Evolutionary conservation across 1,284 basidiomycete species (phyloP), one percentile per base, ranked within the genome.

Genomic region (Anthracocystis walkeri): DNA sequence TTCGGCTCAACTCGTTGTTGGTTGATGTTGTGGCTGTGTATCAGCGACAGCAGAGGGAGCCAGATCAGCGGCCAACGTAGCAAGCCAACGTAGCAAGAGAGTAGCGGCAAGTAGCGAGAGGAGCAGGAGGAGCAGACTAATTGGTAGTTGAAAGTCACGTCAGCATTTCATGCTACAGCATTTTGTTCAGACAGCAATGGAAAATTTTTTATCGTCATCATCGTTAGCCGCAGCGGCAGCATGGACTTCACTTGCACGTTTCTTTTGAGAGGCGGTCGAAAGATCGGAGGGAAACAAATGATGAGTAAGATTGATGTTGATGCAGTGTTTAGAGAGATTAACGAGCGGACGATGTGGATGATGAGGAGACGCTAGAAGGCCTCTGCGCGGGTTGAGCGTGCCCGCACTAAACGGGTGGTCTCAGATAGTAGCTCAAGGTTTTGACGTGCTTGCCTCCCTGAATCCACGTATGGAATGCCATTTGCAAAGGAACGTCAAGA

Each of bases 1-100:
- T 58, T 20, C 20, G 65, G 2, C 64, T 78, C 27, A 80, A 80
- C 44, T 71, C 66, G 25, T 49, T 80, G 7, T 62, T 80, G 10
- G 55, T 54, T 0, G 4, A 55, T 11, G 58, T 80, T 0, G 54
- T 80, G 12, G 58, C 45, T 0, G 38, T 20, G 18, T 52, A 59
- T 20, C 66, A 67, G 25, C 18, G 11, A 2, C 58, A 61, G 20
- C 63, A 65, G 31, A 1, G 2, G 7, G 27, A 54, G 20, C 49
- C 46, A 3, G 41, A 64, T 16, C 38, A 20, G 16, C 21, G 44
- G 14, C 44, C n/a, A n/a, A n/a, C n/a, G n/a, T n/a, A 44, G 55
- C n/a, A 25, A n/a, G n/a, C n/a, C n/a, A n/a, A n/a, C 35, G n/a
- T 55, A 41, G 40, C n/a, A 41, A 18, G 38, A 40, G 38, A 40